Evolutionary conservation across 164 flowering plant species (phyloP).

Genomic region (Protea cynaroides): DNA sequence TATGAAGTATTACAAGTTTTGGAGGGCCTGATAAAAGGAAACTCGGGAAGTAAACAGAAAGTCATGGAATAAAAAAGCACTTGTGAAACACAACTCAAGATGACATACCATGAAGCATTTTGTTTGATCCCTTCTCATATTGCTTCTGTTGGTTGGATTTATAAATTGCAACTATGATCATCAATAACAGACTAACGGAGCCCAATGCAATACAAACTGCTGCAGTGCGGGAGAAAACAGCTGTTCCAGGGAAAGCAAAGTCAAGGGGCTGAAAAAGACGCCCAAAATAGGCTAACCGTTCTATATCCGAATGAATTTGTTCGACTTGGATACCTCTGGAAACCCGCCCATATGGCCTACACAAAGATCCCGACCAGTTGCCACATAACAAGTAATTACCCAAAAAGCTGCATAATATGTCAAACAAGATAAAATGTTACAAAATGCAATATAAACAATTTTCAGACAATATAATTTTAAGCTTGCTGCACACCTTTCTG

Average conservation of each 20-base stretch:
- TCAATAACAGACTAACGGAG: constrained; percentile 40
- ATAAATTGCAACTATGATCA: constrained; percentile 57
- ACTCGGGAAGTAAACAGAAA: not conserved
- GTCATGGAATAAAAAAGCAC: not conserved
- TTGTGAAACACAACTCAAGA: not conserved
- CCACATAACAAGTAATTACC: constrained; percentile 85
- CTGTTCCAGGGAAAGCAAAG: constrained; percentile 25
- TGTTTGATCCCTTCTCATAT: constrained; percentile 28
- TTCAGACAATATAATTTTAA: not conserved
- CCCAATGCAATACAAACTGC: constrained; percentile 63
- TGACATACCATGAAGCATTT: constrained; percentile 42
- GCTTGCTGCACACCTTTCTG: constrained; percentile 46
- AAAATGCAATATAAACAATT: not conserved
- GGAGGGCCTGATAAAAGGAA: constrained; percentile 47
- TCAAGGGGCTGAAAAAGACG: not conserved
- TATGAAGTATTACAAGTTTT: constrained; percentile 77
- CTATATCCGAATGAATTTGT: not conserved
- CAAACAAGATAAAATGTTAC: not conserved
- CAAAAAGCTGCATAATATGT: constrained; percentile 68
- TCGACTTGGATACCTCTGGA: constrained; percentile 45
- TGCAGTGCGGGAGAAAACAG: constrained; percentile 49
- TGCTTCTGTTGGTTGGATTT: constrained; percentile 47
- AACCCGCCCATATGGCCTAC: constrained; percentile 38
- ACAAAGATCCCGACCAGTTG: constrained; percentile 70
- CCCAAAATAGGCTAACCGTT: too few species aligned